phyloP scores from a whole-genome alignment of 2,329 filamentous ascomycete species.

The Exophiala aquamarina region DNA sequence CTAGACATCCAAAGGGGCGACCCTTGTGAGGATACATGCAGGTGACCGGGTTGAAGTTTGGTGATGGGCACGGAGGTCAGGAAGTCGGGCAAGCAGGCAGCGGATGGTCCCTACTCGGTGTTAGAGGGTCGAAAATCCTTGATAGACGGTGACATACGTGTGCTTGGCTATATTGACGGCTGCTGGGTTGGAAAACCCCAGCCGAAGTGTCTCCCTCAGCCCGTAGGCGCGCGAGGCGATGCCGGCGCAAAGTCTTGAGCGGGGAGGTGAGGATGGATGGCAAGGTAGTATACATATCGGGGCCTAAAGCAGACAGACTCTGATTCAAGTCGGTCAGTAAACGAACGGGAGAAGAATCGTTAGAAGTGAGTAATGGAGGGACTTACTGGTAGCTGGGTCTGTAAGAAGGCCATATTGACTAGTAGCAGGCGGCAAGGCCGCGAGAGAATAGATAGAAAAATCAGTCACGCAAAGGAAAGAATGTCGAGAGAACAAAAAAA shows the following conservation, averaged over 20 bases:
- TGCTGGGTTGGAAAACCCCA: background rate
- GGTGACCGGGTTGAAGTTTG: slow-evolving; percentile 3
- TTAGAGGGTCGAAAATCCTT: slow-evolving; percentile 4
- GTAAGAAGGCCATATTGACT: background rate
- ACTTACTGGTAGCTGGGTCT: slow-evolving; percentile 1
- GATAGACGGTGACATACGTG: slow-evolving; percentile 1
- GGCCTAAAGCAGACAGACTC: slow-evolving; percentile 24
- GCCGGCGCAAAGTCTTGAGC: slow-evolving; percentile 22
- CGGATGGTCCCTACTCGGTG: slow-evolving; percentile 10
- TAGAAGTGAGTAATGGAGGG: slow-evolving; percentile 12
- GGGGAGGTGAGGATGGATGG: slow-evolving; percentile 23
- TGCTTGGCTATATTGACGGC: background rate
- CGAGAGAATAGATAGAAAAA: background rate
- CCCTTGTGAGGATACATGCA: slow-evolving; percentile 4
- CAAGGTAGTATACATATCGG: slow-evolving; percentile 24
- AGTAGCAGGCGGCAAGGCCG: slow-evolving; percentile 1
- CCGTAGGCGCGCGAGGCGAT: slow-evolving; percentile 20
- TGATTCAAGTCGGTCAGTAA: slow-evolving; percentile 3
- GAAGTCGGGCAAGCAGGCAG: slow-evolving; percentile 14
- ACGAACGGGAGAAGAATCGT: background rate
- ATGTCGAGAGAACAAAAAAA: background rate
- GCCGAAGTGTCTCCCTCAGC: slow-evolving; percentile 9
- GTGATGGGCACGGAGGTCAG: slow-evolving; percentile 13
- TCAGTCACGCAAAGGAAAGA: background rate
- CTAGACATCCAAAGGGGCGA: slow-evolving; percentile 18